Conservation (phyloP, 164 flowering plant genomes). For the Vitis riparia region DNA sequence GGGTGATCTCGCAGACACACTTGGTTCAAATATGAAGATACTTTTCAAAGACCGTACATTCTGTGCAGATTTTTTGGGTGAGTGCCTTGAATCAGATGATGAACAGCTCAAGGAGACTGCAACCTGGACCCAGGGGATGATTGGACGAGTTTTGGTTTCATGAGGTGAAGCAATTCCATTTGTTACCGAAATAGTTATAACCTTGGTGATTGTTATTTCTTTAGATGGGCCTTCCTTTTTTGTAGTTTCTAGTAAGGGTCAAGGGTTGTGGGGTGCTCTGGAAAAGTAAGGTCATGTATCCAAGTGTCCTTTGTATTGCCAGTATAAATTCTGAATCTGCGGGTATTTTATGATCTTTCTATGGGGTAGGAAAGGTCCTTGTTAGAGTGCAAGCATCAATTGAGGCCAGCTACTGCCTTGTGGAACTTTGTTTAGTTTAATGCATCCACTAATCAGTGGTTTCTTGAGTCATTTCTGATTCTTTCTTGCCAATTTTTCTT, state of each 20-base stretch:
- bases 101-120: conserved; percentile 82
- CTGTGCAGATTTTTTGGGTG: conserved; percentile 51
- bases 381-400: neutral
- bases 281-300: no score
- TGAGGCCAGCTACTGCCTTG: neutral
- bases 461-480: conserved; percentile 8
- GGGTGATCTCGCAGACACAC: conserved; percentile 87
- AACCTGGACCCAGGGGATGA: conserved; percentile 77
- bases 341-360: neutral
- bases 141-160: conserved; percentile 60
- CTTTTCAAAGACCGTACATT: conserved; percentile 45
- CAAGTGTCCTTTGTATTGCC: neutral
- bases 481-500: neutral
- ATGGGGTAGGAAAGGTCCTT: conserved; percentile 1
- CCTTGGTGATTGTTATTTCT: neutral
- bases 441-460: conserved; percentile 23
- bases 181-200: neutral
- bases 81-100: conserved; percentile 74
- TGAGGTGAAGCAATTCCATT: conserved; percentile 21
- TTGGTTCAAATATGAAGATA: conserved; percentile 56
- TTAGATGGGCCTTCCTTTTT: neutral
- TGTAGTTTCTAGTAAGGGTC: neutral
- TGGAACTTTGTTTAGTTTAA: conserved; percentile 10
- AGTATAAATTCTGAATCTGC: neutral
- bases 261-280: no score